Evolutionary conservation across 768 basidiomycete genomes (phyloP).

Genomic region (Leccinellum rugosiceps): DNA sequence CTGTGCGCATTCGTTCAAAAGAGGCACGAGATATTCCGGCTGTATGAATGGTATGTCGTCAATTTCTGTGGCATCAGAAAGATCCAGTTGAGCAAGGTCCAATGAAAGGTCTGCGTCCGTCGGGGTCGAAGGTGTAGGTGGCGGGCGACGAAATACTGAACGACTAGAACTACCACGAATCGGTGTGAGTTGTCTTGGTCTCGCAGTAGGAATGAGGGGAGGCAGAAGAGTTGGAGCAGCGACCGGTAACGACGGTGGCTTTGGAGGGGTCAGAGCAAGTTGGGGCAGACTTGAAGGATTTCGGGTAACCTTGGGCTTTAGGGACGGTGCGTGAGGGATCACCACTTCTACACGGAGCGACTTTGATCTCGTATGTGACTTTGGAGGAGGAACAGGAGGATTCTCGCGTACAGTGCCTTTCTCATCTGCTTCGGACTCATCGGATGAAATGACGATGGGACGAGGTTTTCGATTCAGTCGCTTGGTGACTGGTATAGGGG

Average conservation of each 20-base stretch:
- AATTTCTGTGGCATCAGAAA: conserved; percentile 47
- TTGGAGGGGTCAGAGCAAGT: conserved; percentile 3
- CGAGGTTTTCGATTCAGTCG: conserved; percentile 13
- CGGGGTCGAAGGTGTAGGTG: conserved; percentile 56
- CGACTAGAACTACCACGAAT: conserved; percentile 47
- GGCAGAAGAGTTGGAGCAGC: conserved; percentile 4
- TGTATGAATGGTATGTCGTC: conserved; percentile 40
- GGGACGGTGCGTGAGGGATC: conserved; percentile 35
- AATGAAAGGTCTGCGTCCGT: conserved; percentile 45
- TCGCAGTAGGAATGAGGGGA: conserved; percentile 26
- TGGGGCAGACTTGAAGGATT: conserved; percentile 10
- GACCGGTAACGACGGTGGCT: background rate
- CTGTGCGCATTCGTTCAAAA: conserved; percentile 73
- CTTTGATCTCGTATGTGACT: conserved; percentile 14
- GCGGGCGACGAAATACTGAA: conserved; percentile 33
- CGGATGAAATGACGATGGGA: conserved; percentile 41
- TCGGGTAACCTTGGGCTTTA: conserved; percentile 15
- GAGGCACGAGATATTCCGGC: conserved; percentile 56
- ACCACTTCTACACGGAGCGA: conserved; percentile 38
- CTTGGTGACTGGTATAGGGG: conserved; percentile 10
- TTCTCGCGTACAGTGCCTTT: conserved; percentile 5
- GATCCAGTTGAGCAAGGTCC: conserved; percentile 38
- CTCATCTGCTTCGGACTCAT: conserved; percentile 43
- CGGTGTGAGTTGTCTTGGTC: conserved; percentile 65
- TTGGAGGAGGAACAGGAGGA: conserved; percentile 3